Evolutionary conservation across 2,329 filamentous ascomycete genomes (phyloP).

Genomic region (Sodiomyces alkalinus): DNA sequence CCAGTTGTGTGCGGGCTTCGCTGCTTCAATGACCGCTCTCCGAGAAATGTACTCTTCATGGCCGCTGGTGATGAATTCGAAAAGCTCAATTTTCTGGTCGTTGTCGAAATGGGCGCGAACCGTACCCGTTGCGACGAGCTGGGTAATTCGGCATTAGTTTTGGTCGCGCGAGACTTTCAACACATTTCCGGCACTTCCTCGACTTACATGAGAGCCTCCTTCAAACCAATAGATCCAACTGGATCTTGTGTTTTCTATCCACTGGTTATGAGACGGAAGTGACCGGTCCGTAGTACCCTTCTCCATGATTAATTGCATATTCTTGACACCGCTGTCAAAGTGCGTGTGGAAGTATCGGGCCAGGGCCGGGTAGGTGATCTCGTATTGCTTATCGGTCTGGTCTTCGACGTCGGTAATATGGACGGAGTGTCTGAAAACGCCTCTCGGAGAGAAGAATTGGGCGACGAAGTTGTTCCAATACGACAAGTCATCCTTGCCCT

Average conservation of each 20-base stretch:
- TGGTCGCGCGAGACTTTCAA: neutral
- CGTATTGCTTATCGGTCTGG: slow-evolving; percentile 60
- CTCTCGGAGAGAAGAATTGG: slow-evolving; percentile 65
- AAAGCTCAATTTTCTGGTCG: slow-evolving; percentile 65
- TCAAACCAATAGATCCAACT: slow-evolving; percentile 84
- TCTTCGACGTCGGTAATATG: slow-evolving; percentile 39
- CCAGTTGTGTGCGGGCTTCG: slow-evolving; percentile 47
- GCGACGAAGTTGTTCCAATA: slow-evolving; percentile 72
- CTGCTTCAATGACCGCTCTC: slow-evolving; percentile 43
- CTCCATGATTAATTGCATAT: slow-evolving; percentile 75
- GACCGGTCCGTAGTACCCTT: slow-evolving; percentile 40
- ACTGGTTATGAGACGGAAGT: slow-evolving; percentile 48
- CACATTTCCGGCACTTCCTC: neutral
- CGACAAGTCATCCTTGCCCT: slow-evolving; percentile 49
- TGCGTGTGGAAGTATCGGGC: slow-evolving; percentile 83
- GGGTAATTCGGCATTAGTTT: slow-evolving; percentile 12
- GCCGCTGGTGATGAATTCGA: slow-evolving; percentile 63
- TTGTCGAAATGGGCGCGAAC: slow-evolving; percentile 67
- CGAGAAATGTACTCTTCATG: slow-evolving; percentile 79
- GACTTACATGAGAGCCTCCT: slow-evolving; percentile 62
- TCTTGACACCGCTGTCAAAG: slow-evolving; percentile 73
- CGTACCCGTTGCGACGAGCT: slow-evolving; percentile 66
- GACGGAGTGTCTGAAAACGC: slow-evolving; percentile 62
- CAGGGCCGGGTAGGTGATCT: slow-evolving; percentile 68
- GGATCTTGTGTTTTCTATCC: slow-evolving; percentile 61